A percentile compares a stretch with the other conserved stretches of the same genome.
phyloP scores from a whole-genome alignment of 2,329 filamentous ascomycete genomes.

The Triangularia setosa region DNA sequence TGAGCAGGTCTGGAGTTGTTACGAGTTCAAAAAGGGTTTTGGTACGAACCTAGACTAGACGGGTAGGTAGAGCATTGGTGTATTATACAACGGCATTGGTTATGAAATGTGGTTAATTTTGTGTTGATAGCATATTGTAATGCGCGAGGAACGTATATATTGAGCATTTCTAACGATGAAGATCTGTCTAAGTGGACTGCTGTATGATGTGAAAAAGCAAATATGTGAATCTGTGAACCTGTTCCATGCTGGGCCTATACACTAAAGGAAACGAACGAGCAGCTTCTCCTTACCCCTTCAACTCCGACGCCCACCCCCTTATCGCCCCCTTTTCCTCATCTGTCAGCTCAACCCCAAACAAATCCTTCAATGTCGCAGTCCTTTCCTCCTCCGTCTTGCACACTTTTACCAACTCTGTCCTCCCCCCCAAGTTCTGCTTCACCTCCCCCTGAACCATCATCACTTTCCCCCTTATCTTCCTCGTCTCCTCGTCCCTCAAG shows the following conservation, averaged over 20 bases:
- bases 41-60: background rate
- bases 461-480: slow-evolving; percentile 48
- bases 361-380: slow-evolving; percentile 45
- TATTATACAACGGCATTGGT: background rate
- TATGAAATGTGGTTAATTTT: background rate
- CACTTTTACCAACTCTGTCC: slow-evolving; percentile 43
- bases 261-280: background rate
- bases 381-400: slow-evolving; percentile 52
- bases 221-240: no score
- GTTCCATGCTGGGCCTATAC: no score
- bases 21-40: background rate
- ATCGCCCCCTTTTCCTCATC: slow-evolving; percentile 49
- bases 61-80: background rate
- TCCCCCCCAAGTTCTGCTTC: slow-evolving; percentile 50
- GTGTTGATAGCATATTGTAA: background rate
- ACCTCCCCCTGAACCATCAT: slow-evolving; percentile 49
- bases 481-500: slow-evolving; percentile 35
- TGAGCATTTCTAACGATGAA: background rate
- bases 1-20: background rate
- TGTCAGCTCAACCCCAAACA: slow-evolving; percentile 50
- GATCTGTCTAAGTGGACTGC: background rate
- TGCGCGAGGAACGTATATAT: background rate
- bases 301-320: slow-evolving; percentile 45
- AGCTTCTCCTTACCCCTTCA: slow-evolving; percentile 30
- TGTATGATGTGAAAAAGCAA: background rate